phyloP scores from a whole-genome alignment of 78 protist species.

The Anaeramoeba flamelloides region DNA sequence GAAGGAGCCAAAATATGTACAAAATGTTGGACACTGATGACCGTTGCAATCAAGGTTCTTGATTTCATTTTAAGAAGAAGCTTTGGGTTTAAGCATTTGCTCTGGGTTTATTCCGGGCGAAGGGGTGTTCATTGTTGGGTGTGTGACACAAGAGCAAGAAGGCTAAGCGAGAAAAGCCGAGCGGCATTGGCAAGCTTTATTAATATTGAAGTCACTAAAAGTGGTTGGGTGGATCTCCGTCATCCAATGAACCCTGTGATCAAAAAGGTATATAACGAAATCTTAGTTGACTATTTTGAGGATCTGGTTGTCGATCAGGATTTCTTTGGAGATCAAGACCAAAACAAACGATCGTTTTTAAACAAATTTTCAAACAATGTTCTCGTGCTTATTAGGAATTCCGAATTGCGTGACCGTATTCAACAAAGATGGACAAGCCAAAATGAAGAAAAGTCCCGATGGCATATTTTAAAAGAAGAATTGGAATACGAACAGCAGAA shows the following conservation, averaged over 20 bases:
- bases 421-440: neutral
- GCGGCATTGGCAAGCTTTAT: neutral
- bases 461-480: neutral
- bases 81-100: neutral
- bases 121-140: conserved; percentile 7
- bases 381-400: neutral
- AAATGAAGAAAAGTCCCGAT: neutral
- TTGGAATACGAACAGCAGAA: neutral
- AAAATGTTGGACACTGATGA: neutral
- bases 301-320: neutral
- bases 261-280: neutral
- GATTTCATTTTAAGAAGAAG: neutral
- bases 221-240: too few species aligned
- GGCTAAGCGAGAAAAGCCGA: neutral
- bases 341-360: neutral
- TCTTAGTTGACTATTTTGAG: neutral
- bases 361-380: neutral
- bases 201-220: neutral
- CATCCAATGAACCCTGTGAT: neutral
- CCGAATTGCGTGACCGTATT: neutral
- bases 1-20: neutral
- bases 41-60: neutral
- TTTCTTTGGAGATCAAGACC: neutral
- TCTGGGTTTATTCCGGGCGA: neutral
- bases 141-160: neutral